Evolutionary conservation across 176 grass and related monocot species (phyloP).

Genomic region (Oryza coarctata): DNA sequence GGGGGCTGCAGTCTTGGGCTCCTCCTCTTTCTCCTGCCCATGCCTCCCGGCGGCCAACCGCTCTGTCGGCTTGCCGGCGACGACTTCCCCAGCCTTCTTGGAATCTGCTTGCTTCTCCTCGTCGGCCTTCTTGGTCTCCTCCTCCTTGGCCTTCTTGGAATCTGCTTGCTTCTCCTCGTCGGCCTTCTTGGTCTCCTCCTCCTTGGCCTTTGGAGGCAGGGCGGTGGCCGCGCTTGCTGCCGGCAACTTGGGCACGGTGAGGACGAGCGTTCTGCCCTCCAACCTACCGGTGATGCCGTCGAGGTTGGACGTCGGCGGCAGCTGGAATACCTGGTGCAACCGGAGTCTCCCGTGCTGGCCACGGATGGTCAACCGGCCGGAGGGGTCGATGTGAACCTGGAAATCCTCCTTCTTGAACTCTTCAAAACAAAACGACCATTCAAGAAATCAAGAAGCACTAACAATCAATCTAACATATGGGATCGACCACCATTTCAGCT

Average conservation of each 20-base stretch:
- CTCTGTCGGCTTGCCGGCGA: not conserved
- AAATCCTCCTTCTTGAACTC: conserved; percentile 59
- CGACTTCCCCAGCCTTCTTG: not conserved
- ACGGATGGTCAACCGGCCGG: conserved; percentile 46
- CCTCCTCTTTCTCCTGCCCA: not conserved
- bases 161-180: not conserved
- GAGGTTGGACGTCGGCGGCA: conserved; percentile 44
- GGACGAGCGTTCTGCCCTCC: conserved; percentile 34
- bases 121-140: not conserved
- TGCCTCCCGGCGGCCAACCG: not conserved
- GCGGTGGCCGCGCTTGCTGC: not conserved
- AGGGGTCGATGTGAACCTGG: conserved; percentile 39
- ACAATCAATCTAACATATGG: too few species aligned
- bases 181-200: not conserved
- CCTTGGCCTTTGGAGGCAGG: not conserved
- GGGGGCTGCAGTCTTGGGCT: not conserved
- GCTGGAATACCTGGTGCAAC: conserved; percentile 44
- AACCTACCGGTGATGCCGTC: conserved; percentile 44
- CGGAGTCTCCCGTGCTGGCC: conserved; percentile 11
- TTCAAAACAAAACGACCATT: conserved; percentile 3
- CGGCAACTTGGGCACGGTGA: conserved; percentile 50
- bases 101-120: not conserved
- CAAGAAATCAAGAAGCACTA: not conserved
- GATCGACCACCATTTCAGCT: too few species aligned
- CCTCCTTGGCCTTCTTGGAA: not conserved